phyloP scores from a whole-genome alignment of 306 rosid species.

The Trifolium dubium region DNA sequence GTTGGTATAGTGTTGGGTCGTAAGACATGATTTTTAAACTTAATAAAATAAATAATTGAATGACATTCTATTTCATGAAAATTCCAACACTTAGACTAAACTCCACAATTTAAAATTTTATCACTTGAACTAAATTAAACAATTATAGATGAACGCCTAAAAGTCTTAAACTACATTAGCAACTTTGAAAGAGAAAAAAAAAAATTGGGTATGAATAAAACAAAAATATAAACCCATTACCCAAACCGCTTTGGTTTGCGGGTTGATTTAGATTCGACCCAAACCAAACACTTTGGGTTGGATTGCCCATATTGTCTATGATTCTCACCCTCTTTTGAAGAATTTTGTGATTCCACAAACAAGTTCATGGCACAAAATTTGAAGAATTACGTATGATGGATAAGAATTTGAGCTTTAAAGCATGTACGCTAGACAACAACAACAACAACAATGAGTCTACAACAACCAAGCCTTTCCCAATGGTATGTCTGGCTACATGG shows the following conservation, averaged over 20 bases:
- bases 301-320: not conserved
- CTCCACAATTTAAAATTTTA: not conserved
- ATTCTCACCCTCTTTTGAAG: constrained; percentile 9
- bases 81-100: not conserved
- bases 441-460: not conserved
- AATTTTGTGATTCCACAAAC: constrained; percentile 8
- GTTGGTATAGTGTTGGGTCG: too few relatives aligned
- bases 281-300: too few relatives aligned
- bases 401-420: constrained; percentile 1
- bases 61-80: not conserved
- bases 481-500: not conserved
- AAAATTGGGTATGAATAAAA: not conserved
- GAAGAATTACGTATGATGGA: not conserved
- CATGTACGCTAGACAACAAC: not conserved
- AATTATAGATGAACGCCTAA: not conserved
- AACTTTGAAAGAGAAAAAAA: too few relatives aligned
- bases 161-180: not conserved
- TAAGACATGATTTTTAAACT: not conserved
- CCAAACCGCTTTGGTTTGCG: not conserved
- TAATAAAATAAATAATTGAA: not conserved
- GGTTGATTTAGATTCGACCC: not conserved
- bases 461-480: not conserved
- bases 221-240: not conserved
- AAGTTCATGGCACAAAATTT: constrained; percentile 21
- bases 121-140: not conserved